Base-by-base conservation (phyloP, 257 asterid species). In the Nicotiana benthamiana region DNA sequence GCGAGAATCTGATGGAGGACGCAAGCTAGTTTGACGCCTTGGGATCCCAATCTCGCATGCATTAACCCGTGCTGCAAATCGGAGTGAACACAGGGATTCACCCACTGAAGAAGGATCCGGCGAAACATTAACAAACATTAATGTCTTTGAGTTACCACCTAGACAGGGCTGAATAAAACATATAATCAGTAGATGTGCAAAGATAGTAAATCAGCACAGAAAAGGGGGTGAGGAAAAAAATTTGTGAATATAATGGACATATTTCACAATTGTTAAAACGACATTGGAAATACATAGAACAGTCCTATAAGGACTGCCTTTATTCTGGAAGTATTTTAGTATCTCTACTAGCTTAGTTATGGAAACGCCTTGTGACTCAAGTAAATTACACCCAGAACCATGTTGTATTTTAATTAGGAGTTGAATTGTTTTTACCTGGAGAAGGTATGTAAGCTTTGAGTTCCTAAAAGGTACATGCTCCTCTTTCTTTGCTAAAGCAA, bases 11-110 rank as follows among this genome's bases (percentile, higher is more conserved):
- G 89, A 36, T 40, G 46, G 11, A 1, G 90, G 64, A 83, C 91
- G 87, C 75, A 86, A 77, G 89, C 85, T 92, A 77, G 97, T 91
- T 90, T 96, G 98, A 51, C 98, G 95, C 88, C 98, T 86, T 2
- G 98, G 98, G 74, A 94, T 67, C 56, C 99, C 98, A 80, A 96
- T 94, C 87, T 96, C 99, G 64, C 99, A 96, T 20, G 97, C 90
- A 80, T 96, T 96, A n/a, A 96, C 98, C 60, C 97, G 85, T 57
- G 98, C 97, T 3, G 99, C 99, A 70, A 96, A 94, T 36, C 98
- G 90, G 6, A 96, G 97, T 24, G 99, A 96, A 83, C 99, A 92
- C 76, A 96, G 97, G 17, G 98, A 91, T 90, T 96, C 99, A 56
- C 97, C 95, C 4, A 86, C 85, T 0, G 99, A 96, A 26, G 97